phyloP scores from a whole-genome alignment of 192 early-diverging fungal species.

The Linnemannia hyalina region DNA sequence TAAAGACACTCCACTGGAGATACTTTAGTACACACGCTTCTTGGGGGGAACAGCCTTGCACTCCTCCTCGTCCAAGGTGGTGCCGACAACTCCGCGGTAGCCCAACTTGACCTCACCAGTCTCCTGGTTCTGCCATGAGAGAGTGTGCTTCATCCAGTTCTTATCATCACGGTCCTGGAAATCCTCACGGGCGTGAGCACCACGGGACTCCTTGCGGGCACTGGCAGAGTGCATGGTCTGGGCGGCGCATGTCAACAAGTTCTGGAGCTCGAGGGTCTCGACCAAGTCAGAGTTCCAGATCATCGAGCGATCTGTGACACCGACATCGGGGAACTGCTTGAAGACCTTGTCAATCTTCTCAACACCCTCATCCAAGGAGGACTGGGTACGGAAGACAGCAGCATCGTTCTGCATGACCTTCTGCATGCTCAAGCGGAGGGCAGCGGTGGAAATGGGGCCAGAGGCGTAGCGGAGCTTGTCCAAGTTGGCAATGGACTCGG shows the following conservation, averaged over 20 bases:
- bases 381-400: constrained; percentile 96
- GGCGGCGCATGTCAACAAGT: constrained; percentile 93
- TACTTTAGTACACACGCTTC: constrained; percentile 57
- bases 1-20: not conserved
- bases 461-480: constrained; percentile 92
- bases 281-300: constrained; percentile 99
- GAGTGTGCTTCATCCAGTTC: constrained; percentile 99
- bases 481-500: constrained; percentile 92
- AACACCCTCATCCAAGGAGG: constrained; percentile 90
- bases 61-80: constrained; percentile 94
- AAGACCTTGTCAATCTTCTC: constrained; percentile 88
- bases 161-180: constrained; percentile 89
- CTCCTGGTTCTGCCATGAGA: constrained; percentile 92
- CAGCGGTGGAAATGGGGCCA: constrained; percentile 84
- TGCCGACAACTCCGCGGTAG: constrained; percentile 85
- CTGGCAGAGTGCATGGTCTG: constrained; percentile 94
- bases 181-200: constrained; percentile 98
- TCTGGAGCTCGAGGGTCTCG: constrained; percentile 98
- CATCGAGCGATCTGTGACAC: constrained; percentile 90
- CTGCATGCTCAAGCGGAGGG: constrained; percentile 95
- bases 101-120: constrained; percentile 80
- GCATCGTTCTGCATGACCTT: constrained; percentile 98
- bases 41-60: constrained; percentile 83
- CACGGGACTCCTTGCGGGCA: constrained; percentile 97
- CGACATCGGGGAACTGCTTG: constrained; percentile 83